Evolutionary conservation across 495 filamentous ascomycete species (phyloP), one percentile per base, ranked within the genome.

Genomic region (Aspergillus bridgeri): DNA sequence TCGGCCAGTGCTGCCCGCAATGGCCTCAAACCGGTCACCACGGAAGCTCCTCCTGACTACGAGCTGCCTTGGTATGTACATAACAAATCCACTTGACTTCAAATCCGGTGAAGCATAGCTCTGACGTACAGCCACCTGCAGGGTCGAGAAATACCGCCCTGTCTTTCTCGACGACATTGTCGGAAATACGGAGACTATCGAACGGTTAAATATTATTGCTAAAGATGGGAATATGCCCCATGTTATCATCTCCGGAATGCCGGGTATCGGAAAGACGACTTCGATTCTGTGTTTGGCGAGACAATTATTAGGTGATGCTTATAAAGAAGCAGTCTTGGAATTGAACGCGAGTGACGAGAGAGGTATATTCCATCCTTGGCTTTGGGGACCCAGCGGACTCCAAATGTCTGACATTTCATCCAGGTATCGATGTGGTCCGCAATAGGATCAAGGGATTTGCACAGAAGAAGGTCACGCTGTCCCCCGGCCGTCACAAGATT

Each of bases 181-280:
- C 54, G 94, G 94, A 59, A 99, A 99, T 69, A 95, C 87, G 13
- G 94, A 99, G 70, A 99, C 94, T 0, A 87, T 99, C 63, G 95
- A 97, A 73, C 89, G 94, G 19, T 79, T 99, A 62, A 98, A 99
- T 72, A 98, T 99, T 63, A 99, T 99, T 62, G 92, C 95, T 18
- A 94, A 92, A 73, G 94, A 99, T 79, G 94, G 94, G 64, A 99
- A 99, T 75, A 96, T 99, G 90, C 94, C 94, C 6, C 94, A 99
- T 74, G 79, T 99, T 69, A 99, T 99, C 73, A 99, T 99, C 66
- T 96, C 92, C 8, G 94, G 94, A 58, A 97, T 96, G 94, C 94
- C 94, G 7, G 94, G 94, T 67, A 99, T 98, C 70, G 94, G 94
- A 77, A 99, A 99, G 82, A 99, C 94, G 8, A 98, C 94, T 6